Conservation (phyloP, 805 yeast species). For the Starmerella stellata region DNA sequence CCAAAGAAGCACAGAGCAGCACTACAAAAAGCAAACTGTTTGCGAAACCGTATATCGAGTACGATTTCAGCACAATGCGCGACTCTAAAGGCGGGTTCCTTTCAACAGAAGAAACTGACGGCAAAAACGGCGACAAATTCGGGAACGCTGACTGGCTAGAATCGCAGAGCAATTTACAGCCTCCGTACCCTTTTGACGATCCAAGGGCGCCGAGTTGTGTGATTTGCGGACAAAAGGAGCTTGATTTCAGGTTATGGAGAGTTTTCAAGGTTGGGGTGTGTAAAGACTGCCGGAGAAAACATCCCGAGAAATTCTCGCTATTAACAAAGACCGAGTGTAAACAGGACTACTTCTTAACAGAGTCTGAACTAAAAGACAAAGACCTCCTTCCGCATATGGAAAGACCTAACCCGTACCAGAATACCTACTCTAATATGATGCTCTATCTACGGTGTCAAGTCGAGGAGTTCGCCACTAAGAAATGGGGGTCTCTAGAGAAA, state of each 20-base stretch:
- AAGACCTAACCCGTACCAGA: constrained; percentile 86
- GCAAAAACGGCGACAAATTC: not conserved
- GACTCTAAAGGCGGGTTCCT: constrained; percentile 80
- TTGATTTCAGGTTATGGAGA: constrained; percentile 52
- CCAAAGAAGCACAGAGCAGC: no score
- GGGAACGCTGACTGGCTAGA: constrained; percentile 17
- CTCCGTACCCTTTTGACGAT: constrained; percentile 30
- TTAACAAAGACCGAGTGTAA: constrained; percentile 89
- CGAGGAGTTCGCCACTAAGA: constrained; percentile 80
- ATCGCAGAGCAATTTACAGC: constrained; percentile 23
- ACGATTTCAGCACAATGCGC: constrained; percentile 74
- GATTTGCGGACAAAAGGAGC: constrained; percentile 67
- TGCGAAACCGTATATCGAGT: constrained; percentile 25
- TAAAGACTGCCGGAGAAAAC: constrained; percentile 47
- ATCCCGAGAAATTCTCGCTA: constrained; percentile 76
- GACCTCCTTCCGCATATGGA: constrained; percentile 56
- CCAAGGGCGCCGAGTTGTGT: constrained; percentile 61
- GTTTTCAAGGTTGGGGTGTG: constrained; percentile 65
- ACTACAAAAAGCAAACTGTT: constrained; percentile 11
- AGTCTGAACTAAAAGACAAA: constrained; percentile 69
- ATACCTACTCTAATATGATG: constrained; percentile 81
- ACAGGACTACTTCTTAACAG: constrained; percentile 82
- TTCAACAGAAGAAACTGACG: constrained; percentile 24
- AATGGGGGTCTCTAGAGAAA: constrained; percentile 85
- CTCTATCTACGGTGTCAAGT: constrained; percentile 74